Evolutionary conservation across 2,329 filamentous ascomycete species (phyloP), one percentile per base, ranked within the genome.

Genomic region (Colletotrichum tanaceti): DNA sequence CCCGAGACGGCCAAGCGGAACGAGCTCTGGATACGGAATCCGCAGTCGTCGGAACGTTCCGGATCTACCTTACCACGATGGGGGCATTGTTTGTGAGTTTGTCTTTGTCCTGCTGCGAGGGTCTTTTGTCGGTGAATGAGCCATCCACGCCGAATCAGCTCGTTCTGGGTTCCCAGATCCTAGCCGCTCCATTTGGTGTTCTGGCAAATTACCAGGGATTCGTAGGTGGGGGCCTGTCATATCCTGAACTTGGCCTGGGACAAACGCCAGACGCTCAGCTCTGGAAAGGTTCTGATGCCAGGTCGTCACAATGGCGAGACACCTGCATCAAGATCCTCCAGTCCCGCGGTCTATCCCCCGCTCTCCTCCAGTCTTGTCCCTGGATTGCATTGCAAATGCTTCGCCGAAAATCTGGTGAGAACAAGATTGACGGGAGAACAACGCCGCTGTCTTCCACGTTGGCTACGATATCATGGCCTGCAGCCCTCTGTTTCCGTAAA

Each of bases 161-260:
- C 5, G 77, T 80, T 9, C 73, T 82, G 0, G 81, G 82, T 20
- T 77, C 81, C 18, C 80, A 82, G 2, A 81, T 89, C 22, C 75
- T 89, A 22, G 83, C 85, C 7, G 87, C 87, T 2, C 87, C 87
- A 0, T 82, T 88, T 58, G 87, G 87, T 16, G 76, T 81, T 24
- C 82, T 85, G 71, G 83, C 81, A 11, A 80, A 79, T 7, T 79
- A 82, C 28, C 79, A 81, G 49, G 77, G 78, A 9, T 72, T 79
- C 43, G 70, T 79, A 13, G 65, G 79, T 65, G 71, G 74, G 59
- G 80, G 79, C n/a, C 72, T 74, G 53, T 75, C 78, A 38, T 74
- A 74, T 5, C 71, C 77, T 6, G 79, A 81, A 43, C 74, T 73
- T 43, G 80, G 78, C 20, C 73, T 82, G 41, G 83, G 79, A 5